Evolutionary conservation across 179 eudicot genomes (phyloP).

Genomic region (Beta macrorhiza): DNA sequence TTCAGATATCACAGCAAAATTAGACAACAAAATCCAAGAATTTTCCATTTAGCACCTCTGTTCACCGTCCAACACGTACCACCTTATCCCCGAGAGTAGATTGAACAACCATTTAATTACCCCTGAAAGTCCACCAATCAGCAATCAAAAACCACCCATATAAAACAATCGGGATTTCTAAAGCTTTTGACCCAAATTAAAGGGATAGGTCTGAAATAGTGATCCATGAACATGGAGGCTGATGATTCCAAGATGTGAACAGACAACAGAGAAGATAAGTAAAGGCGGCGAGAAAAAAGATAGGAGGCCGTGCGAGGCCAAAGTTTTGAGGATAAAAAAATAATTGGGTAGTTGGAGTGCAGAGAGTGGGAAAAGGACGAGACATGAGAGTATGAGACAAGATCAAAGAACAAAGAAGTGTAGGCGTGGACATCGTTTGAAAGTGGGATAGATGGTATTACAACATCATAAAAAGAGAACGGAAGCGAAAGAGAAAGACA

Average conservation of each 20-base stretch:
- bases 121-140: not conserved
- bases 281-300: not conserved
- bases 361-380: not conserved
- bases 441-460: no score
- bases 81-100: not conserved
- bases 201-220: not conserved
- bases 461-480: no score
- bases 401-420: not conserved
- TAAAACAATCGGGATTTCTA: not conserved
- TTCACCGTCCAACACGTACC: not conserved
- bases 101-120: not conserved
- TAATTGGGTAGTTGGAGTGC: not conserved
- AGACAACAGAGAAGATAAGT: not conserved
- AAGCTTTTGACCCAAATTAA: not conserved
- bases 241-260: not conserved
- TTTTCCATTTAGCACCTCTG: not conserved
- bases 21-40: not conserved
- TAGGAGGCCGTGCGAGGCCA: not conserved
- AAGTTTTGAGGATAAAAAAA: not conserved
- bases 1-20: not conserved
- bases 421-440: not conserved
- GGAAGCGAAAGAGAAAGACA: no score
- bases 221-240: not conserved
- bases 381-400: not conserved
- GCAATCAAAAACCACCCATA: not conserved